These are phyloP conservation scores for Lactuca saligna DNA, from an alignment of 129 eudicot genomes.

Conservation along the genomic window DNA sequence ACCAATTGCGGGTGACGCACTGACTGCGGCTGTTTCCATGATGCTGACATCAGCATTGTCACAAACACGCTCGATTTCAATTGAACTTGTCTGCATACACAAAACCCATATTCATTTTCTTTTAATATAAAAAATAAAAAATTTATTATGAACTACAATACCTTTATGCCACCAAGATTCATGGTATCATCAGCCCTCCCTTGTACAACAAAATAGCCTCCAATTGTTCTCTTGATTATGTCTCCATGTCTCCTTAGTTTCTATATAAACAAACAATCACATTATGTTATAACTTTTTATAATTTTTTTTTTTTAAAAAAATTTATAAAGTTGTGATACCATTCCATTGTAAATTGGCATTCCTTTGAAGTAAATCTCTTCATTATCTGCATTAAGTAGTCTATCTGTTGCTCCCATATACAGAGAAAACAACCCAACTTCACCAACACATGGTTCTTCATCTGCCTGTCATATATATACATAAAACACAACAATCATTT, in stretches of 20 bases:
- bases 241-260: conserved; percentile 92
- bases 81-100: conserved; percentile 78
- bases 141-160: conserved; percentile 17
- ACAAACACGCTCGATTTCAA: conserved; percentile 89
- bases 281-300: not conserved
- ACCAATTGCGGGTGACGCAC: conserved; percentile 66
- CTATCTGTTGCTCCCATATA: conserved; percentile 86
- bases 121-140: not conserved
- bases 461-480: conserved; percentile 51
- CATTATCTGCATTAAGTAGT: conserved; percentile 83
- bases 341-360: conserved; percentile 91
- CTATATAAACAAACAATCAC: conserved; percentile 29
- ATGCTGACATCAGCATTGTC: conserved; percentile 63
- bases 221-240: conserved; percentile 67
- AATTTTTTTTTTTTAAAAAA: not conserved
- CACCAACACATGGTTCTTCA: conserved; percentile 84
- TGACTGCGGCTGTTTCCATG: conserved; percentile 85
- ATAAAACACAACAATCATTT: not conserved
- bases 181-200: conserved; percentile 99
- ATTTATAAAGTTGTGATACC: conserved; percentile 41
- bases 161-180: conserved; percentile 99
- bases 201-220: conserved; percentile 71
- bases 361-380: conserved; percentile 85
- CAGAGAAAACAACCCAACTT: conserved; percentile 72
- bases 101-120: conserved; percentile 12